Base-by-base conservation (phyloP, 768 basidiomycete species). In the Galerina marginata region DNA sequence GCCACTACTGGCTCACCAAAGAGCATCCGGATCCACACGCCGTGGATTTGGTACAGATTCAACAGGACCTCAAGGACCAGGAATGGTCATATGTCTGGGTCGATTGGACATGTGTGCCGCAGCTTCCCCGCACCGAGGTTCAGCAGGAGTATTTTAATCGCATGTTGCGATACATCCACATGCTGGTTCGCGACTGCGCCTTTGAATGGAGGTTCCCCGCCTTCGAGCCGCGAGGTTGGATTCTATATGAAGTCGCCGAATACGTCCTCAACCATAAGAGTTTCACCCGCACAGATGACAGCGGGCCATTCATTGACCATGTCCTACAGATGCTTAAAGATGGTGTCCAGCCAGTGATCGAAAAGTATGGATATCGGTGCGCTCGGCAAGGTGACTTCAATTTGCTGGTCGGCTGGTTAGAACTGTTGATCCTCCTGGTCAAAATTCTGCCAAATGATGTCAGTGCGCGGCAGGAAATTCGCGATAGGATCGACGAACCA, bases 1-100 rank as follows among this genome's bases (percentile, higher is more conserved):
- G 52, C 20, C 52, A 54, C 38, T 54, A 54, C 39, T 54, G 47
- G 52, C 52, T 39, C 52, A 54, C 52, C 9, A 54, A 23, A 54
- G 52, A 54, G 25, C 52, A 54, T 40, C 52, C 52, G 7, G 52
- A 54, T 29, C 52, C 52, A 4, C 3, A 54, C 39, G 38, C 4
- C 52, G 38, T 43, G 39, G 52, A 54, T 42, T 16, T 54, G 10
- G 52, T 42, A 0, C 38, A 54, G 9, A 56, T 59, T 54, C 59
- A 54, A 40, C 29, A 49, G 23, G 47, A 49, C 26, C 23, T 49
- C 10, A 23, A 29, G 25, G n/a, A 9, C 26, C 47, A 16, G 10
- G 47, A 49, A 25, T 49, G 47, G 47, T 25, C 47, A 25, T 49
- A 49, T 23, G 47, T 49, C 26, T 49, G 47, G 47, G 47, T 49